Evolutionary conservation across 2,329 filamentous ascomycete species (phyloP).

Genomic region (Trichophaea hybrida): DNA sequence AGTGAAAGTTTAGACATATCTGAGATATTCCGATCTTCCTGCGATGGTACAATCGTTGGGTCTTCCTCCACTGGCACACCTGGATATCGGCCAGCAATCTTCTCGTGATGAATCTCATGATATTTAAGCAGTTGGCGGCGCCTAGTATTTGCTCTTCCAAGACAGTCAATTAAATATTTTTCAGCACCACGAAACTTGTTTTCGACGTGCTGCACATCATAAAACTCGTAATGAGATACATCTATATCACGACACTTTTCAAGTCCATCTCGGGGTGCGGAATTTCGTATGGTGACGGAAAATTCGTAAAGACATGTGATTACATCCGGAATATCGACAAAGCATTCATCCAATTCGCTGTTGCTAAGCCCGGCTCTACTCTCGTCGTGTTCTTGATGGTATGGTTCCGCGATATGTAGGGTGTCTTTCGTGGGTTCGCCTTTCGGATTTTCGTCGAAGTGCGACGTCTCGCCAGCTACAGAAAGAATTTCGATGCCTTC

Average conservation of each 20-base stretch:
- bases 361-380: neutral
- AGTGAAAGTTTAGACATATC: neutral
- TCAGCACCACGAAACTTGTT: slow-evolving; percentile 6
- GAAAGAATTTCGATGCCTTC: too few species aligned
- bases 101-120: slow-evolving; percentile 28
- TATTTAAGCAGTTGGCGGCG: slow-evolving; percentile 30
- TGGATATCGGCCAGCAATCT: slow-evolving; percentile 17
- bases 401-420: neutral
- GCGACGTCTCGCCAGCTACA: too few species aligned
- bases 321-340: neutral
- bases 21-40: neutral
- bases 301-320: slow-evolving; percentile 29
- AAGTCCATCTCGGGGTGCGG: slow-evolving; percentile 28
- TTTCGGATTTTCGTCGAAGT: too few species aligned
- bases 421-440: too few species aligned
- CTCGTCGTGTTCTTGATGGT: neutral
- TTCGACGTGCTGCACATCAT: slow-evolving; percentile 27
- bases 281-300: slow-evolving; percentile 29
- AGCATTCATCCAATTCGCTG: neutral
- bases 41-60: neutral
- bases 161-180: slow-evolving; percentile 20
- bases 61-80: too few species aligned
- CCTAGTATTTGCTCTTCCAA: slow-evolving; percentile 29
- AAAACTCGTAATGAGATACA: slow-evolving; percentile 26
- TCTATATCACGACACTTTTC: slow-evolving; percentile 25